Conservation (phyloP, 805 yeast species). For the Yamadazyma akitaensis region DNA sequence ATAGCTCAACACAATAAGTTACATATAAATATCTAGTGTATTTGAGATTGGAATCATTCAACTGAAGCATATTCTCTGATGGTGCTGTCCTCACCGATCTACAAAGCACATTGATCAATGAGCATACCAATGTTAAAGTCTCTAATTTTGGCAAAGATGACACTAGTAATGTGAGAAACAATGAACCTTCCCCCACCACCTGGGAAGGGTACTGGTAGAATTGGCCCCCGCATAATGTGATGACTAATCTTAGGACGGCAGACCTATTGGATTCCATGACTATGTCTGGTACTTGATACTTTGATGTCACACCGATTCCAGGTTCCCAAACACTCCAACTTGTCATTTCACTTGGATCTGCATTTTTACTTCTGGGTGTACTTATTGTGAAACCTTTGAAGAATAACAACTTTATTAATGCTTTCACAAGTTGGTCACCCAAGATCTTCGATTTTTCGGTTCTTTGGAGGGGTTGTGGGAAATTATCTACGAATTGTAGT, state of each 20-base stretch:
- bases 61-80: slow-evolving; percentile 45
- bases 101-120: slow-evolving; percentile 63
- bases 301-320: slow-evolving; percentile 58
- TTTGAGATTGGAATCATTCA: slow-evolving; percentile 20
- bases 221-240: slow-evolving; percentile 59
- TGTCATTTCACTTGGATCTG: slow-evolving; percentile 1
- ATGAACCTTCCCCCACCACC: slow-evolving; percentile 52
- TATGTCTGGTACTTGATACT: slow-evolving; percentile 22
- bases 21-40: slow-evolving; percentile 46
- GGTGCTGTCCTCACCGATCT: slow-evolving; percentile 42
- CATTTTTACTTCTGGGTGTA: neutral
- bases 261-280: slow-evolving; percentile 59
- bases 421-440: slow-evolving; percentile 5
- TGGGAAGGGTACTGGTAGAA: slow-evolving; percentile 47
- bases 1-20: slow-evolving; percentile 56
- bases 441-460: slow-evolving; percentile 15
- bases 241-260: slow-evolving; percentile 60
- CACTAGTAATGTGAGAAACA: slow-evolving; percentile 56
- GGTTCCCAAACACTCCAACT: slow-evolving; percentile 63
- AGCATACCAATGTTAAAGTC: slow-evolving; percentile 55
- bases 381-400: slow-evolving; percentile 50
- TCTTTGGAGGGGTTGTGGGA: neutral
- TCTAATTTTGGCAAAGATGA: slow-evolving; percentile 48
- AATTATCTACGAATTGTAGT: slow-evolving; percentile 2
- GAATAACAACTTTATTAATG: slow-evolving; percentile 48